Evolutionary conservation across 306 rosid species (phyloP), one percentile per base, ranked within the genome.

Genomic region (Rosa multiflora): DNA sequence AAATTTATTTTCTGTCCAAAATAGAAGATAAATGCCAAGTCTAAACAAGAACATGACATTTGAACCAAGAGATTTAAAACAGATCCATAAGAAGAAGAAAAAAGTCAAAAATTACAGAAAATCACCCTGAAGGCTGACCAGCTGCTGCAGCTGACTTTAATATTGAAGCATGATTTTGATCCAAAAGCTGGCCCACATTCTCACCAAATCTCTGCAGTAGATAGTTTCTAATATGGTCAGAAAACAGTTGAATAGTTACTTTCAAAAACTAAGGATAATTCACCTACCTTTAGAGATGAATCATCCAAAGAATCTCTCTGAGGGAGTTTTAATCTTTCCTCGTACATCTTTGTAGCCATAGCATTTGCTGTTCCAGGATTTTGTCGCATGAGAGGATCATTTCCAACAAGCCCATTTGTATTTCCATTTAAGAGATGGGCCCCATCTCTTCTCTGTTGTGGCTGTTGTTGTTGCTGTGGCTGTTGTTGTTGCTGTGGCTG

Each of bases 231-330:
- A 75, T 23, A 79, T 46, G 58, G 59, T 75, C 49, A 84, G 81
- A 73, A 75, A 74, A 75, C 69, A 66, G 83, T 72, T 51, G 79
- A 67, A 62, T 42, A 37, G 74, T 13, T 67, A 49, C 46, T 73
- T 76, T 58, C 15, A 74, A 82, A 80, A 78, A 75, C 8, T 40
- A 49, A 64, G 76, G 76, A 73, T 63, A 75, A 66, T 64, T 78
- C 49, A 78, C 80, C 74, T 58, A 91, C 99, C 93, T 95, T 96
- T 78, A 96, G 82, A 69, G 99, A 83, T 14, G 94, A 90, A 62
- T 96, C 99, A 74, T 96, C 99, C 77, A 96, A 79, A 78, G 98
- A 83, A 79, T 96, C 99, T 85, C 99, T 91, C 78, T 90, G 98
- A 62, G 98, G 97, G 42, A 88, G 85, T 88, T 93, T 96, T 80